A percentile compares a stretch with the other conserved stretches of the same genome.
phyloP scores from a whole-genome alignment of 108 stramenopile species.

The Asterionellopsis glacialis region DNA sequence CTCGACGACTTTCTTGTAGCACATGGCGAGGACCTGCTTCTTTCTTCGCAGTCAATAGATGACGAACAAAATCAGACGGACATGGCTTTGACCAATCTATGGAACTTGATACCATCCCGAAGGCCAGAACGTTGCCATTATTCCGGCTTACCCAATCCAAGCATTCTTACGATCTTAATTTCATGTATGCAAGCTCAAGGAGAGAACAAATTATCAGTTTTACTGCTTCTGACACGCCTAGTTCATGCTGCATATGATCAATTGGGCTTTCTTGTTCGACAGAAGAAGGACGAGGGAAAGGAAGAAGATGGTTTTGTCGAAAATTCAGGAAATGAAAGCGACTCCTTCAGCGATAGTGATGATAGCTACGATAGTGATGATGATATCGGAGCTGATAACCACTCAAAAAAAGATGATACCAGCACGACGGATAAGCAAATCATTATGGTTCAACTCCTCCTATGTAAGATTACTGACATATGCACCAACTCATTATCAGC shows the following conservation, averaged over 20 bases:
- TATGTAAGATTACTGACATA: too few relatives aligned
- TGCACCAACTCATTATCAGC: neutral
- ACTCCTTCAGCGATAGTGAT: constrained; percentile 5
- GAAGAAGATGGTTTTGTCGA: neutral
- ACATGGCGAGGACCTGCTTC: constrained; percentile 30
- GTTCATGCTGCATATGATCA: neutral
- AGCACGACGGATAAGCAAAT: too few relatives aligned
- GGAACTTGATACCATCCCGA: constrained; percentile 15
- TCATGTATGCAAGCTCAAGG: constrained; percentile 23
- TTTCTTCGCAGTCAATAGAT: neutral
- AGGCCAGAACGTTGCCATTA: constrained; percentile 7
- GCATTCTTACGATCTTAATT: constrained; percentile 34
- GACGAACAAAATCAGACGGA: neutral
- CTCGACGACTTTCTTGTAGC: constrained; percentile 57
- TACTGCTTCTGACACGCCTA: neutral
- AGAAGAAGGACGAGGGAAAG: constrained; percentile 1
- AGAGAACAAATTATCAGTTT: neutral
- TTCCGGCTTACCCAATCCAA: constrained; percentile 19
- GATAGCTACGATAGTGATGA: constrained; percentile 29
- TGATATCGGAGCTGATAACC: neutral
- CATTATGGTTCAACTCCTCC: too few relatives aligned
- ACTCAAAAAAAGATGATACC: too few relatives aligned
- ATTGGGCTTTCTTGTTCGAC: neutral
- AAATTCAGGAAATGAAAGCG: constrained; percentile 11
- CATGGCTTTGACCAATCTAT: neutral